Conservation (phyloP, 495 filamentous ascomycete genomes). For the Aspergillus sparsus region DNA sequence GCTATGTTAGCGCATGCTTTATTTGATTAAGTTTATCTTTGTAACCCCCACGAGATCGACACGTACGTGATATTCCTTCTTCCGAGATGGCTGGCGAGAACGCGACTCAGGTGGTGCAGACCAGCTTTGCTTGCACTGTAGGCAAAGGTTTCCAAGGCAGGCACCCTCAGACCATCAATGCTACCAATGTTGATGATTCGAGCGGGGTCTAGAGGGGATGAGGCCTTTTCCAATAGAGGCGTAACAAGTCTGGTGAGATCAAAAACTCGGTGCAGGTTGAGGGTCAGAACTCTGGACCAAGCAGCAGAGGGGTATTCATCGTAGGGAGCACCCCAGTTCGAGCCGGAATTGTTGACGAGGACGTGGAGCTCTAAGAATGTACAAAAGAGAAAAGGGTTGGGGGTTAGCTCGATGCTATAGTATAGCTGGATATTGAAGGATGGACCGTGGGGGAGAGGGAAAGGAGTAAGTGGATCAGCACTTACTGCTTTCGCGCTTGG, state of each 20-base stretch:
- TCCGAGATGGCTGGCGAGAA: conserved; percentile 70
- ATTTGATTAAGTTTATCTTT: conserved; percentile 5
- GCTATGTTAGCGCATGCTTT: conserved; percentile 8
- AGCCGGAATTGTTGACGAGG: conserved; percentile 79
- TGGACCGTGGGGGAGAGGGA: background rate
- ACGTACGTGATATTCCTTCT: conserved; percentile 66
- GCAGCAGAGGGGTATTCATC: conserved; percentile 68
- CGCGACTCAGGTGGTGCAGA: conserved; percentile 69
- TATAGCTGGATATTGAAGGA: background rate
- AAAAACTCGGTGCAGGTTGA: conserved; percentile 81
- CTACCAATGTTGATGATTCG: conserved; percentile 77
- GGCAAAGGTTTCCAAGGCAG: conserved; percentile 71
- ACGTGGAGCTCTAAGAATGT: conserved; percentile 60
- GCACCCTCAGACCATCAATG: conserved; percentile 67
- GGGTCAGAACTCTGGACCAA: conserved; percentile 71
- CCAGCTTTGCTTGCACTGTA: conserved; percentile 78
- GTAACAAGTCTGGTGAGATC: conserved; percentile 73
- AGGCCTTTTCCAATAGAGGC: conserved; percentile 64
- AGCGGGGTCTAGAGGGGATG: conserved; percentile 50
- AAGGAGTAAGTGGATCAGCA: conserved; percentile 7
- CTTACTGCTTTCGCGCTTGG: conserved; percentile 60
- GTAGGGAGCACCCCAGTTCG: conserved; percentile 68
- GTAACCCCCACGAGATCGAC: background rate
- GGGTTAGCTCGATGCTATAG: background rate
- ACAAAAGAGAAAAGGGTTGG: background rate